Evolutionary conservation across 2,329 filamentous ascomycete species (phyloP), one percentile per base, ranked within the genome.

Genomic region (Colletotrichum lentis): DNA sequence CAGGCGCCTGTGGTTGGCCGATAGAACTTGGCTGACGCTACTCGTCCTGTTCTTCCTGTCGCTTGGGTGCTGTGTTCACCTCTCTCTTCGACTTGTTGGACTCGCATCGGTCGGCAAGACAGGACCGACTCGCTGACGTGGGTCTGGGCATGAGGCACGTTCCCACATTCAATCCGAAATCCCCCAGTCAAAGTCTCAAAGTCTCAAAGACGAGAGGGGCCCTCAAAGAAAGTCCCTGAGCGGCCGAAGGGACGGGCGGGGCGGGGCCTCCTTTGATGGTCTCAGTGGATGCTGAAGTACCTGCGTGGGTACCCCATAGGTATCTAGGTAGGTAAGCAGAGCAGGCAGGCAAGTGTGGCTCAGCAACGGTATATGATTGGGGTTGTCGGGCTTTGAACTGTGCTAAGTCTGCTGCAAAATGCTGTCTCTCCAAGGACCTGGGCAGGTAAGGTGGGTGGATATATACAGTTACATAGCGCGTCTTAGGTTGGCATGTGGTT

Each of bases 21-120:
- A 41, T 43, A 39, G 47, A n/a, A 66, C 58, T 57, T 57, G 64
- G 58, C 58, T 57, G 64, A 67, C 52, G 58, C 64, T 67, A 41
- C 44, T 49, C 12, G 27, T 31, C 43, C n/a, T 57, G 14, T 37
- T 50, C 59, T 54, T 50, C 35, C 8, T 41, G 16, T 22, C 20
- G 16, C 44, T n/a, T 37, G 56, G 47, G n/a, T n/a, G n/a, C n/a
- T n/a, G n/a, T n/a, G n/a, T n/a, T n/a, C n/a, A n/a, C n/a, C n/a
- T n/a, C n/a, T n/a, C n/a, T 39, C 61, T 46, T 65, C 62, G 31
- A 41, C 44, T n/a, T n/a, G n/a, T 64, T 46, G 53, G 64, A 57
- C 64, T 53, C 62, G 59, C 64, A 67, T 64, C 54, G 54, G 54
- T 64, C 65, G 64, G 60, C 58, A 66, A 57, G 39, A 54, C 59